Percentiles rank a stretch among this genome's conserved stretches.
Evolutionary conservation across 352 stramenopile species (phyloP).

Genomic region (Phytophthora pseudosyringae): DNA sequence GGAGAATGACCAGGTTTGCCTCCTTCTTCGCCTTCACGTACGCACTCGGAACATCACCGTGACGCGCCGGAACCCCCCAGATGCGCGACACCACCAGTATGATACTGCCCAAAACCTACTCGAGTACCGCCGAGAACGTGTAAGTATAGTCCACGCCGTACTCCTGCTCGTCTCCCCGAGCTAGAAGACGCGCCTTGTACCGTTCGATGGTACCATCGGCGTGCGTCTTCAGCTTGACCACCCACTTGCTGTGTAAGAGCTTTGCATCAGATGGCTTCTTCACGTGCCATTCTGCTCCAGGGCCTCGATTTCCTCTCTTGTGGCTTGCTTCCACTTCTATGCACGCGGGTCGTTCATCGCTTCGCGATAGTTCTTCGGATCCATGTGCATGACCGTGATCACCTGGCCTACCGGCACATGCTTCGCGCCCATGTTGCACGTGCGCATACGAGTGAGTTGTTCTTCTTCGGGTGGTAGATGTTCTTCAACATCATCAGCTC

Average conservation of each 20-base stretch:
- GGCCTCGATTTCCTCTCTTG: slow-evolving; percentile 4
- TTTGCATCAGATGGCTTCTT: slow-evolving; percentile 10
- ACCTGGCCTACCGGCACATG: background rate
- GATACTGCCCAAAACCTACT: background rate
- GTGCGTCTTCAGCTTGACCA: slow-evolving; percentile 9
- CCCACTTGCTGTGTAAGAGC: slow-evolving; percentile 33
- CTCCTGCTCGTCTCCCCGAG: background rate
- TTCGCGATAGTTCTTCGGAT: slow-evolving; percentile 27
- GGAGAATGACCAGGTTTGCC: background rate
- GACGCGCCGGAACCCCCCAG: background rate
- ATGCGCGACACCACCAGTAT: background rate
- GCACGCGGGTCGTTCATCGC: slow-evolving; percentile 8
- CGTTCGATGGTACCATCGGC: slow-evolving; percentile 1
- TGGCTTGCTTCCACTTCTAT: slow-evolving; percentile 10
- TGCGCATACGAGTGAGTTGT: background rate
- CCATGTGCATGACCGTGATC: background rate
- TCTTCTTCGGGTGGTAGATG: background rate
- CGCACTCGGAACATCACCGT: background rate
- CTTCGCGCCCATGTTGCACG: slow-evolving; percentile 2
- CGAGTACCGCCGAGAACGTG: background rate
- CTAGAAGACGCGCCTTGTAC: slow-evolving; percentile 1
- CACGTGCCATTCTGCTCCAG: slow-evolving; percentile 10
- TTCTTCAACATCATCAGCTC: background rate
- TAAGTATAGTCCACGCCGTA: slow-evolving; percentile 3
- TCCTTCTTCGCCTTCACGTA: slow-evolving; percentile 2